phyloP scores from a whole-genome alignment of 768 basidiomycete species.

The Mycena alexandri region DNA sequence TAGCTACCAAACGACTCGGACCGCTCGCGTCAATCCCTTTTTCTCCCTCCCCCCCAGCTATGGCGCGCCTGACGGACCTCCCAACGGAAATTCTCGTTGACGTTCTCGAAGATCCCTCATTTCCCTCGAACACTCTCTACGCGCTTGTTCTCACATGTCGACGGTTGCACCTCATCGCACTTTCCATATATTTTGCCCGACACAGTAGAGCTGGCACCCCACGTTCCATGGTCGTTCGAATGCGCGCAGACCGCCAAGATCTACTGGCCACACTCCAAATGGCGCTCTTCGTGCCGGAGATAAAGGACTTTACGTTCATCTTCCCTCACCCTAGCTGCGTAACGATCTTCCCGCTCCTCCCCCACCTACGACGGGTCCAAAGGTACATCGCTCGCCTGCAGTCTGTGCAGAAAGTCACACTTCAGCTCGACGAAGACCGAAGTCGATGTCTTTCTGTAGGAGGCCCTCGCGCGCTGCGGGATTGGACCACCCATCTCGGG shows the following conservation, averaged over 20 bases:
- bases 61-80: not conserved
- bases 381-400: not conserved
- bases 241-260: not conserved
- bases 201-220: not conserved
- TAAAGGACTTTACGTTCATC: not conserved
- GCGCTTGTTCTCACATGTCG: not conserved
- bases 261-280: not conserved
- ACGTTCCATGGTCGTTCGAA: not conserved
- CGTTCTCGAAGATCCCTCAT: slow-evolving; percentile 1
- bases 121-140: not conserved
- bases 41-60: no score
- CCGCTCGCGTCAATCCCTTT: no score
- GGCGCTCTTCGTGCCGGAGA: not conserved
- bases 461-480: not conserved
- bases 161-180: slow-evolving; percentile 13
- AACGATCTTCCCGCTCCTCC: slow-evolving; percentile 5
- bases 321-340: slow-evolving; percentile 16
- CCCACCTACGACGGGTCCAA: not conserved
- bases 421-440: not conserved
- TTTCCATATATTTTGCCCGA: slow-evolving; percentile 12
- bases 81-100: slow-evolving; percentile 8
- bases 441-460: slow-evolving; percentile 6
- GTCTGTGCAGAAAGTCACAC: not conserved
- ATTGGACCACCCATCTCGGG: not conserved
- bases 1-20: no score